phyloP scores from a whole-genome alignment of 352 stramenopile genomes.

The Pythium biforme region DNA sequence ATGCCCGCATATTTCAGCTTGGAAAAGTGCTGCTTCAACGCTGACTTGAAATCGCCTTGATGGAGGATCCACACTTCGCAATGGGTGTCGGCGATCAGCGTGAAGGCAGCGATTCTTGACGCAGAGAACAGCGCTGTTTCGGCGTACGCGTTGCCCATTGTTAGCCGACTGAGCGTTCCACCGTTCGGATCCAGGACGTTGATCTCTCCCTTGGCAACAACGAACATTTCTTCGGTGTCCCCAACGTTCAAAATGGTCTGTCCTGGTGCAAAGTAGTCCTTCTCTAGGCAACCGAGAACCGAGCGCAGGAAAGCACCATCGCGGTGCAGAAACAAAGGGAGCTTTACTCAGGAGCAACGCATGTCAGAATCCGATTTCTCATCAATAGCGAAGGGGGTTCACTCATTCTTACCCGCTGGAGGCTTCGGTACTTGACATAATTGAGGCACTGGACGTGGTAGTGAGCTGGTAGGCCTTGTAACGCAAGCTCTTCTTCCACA shows the following conservation, averaged over 20 bases:
- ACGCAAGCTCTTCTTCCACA: conserved; percentile 28
- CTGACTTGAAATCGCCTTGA: conserved; percentile 21
- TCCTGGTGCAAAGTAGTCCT: conserved; percentile 30
- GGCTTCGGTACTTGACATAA: conserved; percentile 30
- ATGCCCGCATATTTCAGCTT: conserved; percentile 51
- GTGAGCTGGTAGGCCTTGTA: conserved; percentile 21
- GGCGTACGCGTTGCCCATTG: conserved; percentile 23
- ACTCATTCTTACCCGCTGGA: conserved; percentile 28
- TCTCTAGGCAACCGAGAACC: conserved; percentile 23
- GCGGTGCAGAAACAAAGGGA: conserved; percentile 27
- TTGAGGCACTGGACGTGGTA: conserved; percentile 28
- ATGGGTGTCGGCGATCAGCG: conserved; percentile 25
- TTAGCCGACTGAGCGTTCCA: conserved; percentile 12
- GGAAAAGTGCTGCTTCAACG: conserved; percentile 54
- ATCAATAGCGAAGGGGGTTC: neutral
- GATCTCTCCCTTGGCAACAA: conserved; percentile 30
- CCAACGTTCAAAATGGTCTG: conserved; percentile 22
- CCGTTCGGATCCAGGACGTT: conserved; percentile 13
- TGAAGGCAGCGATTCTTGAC: neutral
- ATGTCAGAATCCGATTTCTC: neutral
- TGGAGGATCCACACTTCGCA: conserved; percentile 31
- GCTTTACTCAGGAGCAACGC: conserved; percentile 3
- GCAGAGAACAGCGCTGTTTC: conserved; percentile 20
- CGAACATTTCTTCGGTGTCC: conserved; percentile 30
- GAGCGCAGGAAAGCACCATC: conserved; percentile 29